A percentile compares a stretch with the other conserved stretches of the same genome.
phyloP scores from a whole-genome alignment of 2,329 filamentous ascomycete species.

The Clarireedia homoeocarpa region DNA sequence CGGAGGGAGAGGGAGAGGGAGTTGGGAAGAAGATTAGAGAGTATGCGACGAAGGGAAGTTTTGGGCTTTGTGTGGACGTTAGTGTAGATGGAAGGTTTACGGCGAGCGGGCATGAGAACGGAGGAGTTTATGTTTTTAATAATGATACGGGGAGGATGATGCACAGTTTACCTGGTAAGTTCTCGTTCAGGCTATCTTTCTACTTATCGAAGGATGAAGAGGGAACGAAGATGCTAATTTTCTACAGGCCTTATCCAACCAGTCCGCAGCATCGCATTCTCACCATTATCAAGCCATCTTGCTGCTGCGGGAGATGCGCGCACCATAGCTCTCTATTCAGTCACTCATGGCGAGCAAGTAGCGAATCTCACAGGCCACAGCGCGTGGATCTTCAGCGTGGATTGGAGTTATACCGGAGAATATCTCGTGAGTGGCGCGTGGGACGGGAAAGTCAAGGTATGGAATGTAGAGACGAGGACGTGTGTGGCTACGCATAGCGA shows the following conservation, averaged over 20 bases:
- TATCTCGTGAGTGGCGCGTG: conserved; percentile 82
- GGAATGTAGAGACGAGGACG: conserved; percentile 74
- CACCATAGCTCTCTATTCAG: conserved; percentile 87
- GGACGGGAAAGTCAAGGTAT: conserved; percentile 93
- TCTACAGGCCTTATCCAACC: conserved; percentile 70
- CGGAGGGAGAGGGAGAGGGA: conserved; percentile 25
- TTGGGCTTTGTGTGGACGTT: conserved; percentile 82
- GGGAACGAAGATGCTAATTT: conserved; percentile 16
- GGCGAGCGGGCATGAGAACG: conserved; percentile 88
- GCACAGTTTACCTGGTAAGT: conserved; percentile 72
- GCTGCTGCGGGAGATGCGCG: conserved; percentile 86
- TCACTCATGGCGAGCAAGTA: conserved; percentile 85
- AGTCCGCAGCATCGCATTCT: conserved; percentile 80
- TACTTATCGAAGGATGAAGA: not conserved
- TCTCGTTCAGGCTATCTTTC: not conserved
- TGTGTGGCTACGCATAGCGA: conserved; percentile 94
- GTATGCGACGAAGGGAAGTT: conserved; percentile 89
- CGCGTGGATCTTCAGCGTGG: conserved; percentile 83
- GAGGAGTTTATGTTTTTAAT: conserved; percentile 88
- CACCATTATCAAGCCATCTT: conserved; percentile 72
- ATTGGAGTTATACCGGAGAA: conserved; percentile 91
- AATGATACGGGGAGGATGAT: conserved; percentile 79
- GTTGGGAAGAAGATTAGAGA: conserved; percentile 58
- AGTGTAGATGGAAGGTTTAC: conserved; percentile 74
- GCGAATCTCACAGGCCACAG: conserved; percentile 73